Percentiles rank a stretch among this genome's conserved stretches.
Conservation (phyloP, 2,329 filamentous ascomycete genomes). For the Hymenoscyphus albidus region DNA sequence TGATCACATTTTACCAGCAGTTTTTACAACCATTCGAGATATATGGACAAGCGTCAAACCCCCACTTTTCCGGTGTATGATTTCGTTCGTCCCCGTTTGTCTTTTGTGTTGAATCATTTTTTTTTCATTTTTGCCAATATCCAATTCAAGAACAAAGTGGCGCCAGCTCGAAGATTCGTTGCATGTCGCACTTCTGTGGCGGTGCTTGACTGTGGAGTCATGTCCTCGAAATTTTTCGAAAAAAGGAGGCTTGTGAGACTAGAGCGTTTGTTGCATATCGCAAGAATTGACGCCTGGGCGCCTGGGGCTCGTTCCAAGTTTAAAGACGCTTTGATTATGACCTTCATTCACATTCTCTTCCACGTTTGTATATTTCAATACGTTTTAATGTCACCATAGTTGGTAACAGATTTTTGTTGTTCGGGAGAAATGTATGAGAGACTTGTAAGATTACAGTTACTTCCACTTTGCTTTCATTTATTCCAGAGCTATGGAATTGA, state of each 20-base stretch:
- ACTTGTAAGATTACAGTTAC: no score
- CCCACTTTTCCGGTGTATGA: neutral
- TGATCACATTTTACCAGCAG: neutral
- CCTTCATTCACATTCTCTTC: neutral
- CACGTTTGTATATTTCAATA: neutral
- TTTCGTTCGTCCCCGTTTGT: neutral
- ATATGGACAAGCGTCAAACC: neutral
- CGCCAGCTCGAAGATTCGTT: constrained; percentile 9
- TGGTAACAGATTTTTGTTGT: neutral
- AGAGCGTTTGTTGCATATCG: neutral
- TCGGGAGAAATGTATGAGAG: no score
- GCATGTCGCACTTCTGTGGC: constrained; percentile 4
- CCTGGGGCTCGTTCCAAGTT: neutral
- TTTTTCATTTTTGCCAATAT: neutral
- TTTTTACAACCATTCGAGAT: neutral
- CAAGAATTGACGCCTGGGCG: neutral
- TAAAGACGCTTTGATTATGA: neutral
- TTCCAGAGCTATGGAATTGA: neutral
- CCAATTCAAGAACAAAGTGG: neutral
- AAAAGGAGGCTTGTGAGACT: neutral
- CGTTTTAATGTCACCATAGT: neutral
- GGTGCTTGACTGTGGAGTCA: constrained; percentile 1
- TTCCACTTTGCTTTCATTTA: neutral
- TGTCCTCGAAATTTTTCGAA: neutral
- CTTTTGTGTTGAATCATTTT: neutral